Conservation (phyloP, 2,329 filamentous ascomycete genomes). For the Samsoniella hepiali region DNA sequence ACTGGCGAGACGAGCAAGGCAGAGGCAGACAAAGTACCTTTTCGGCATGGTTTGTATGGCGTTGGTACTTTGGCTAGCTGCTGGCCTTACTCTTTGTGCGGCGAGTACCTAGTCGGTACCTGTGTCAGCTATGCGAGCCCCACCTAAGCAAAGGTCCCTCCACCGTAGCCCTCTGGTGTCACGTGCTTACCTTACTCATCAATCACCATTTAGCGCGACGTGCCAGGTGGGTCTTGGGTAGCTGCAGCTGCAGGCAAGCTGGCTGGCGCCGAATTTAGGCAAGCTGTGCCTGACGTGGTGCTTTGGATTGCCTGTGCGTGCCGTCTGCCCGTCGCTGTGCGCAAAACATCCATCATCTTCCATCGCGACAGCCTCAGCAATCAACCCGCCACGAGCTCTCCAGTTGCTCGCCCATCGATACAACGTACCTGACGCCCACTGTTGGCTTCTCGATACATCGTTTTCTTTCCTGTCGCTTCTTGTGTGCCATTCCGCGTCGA, state of each 20-base stretch:
- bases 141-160: neutral
- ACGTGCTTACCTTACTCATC: constrained; percentile 10
- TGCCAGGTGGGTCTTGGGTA: constrained; percentile 6
- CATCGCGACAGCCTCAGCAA: constrained; percentile 20
- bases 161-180: neutral
- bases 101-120: constrained; percentile 8
- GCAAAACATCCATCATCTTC: constrained; percentile 28
- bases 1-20: neutral
- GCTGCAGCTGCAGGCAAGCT: constrained; percentile 4
- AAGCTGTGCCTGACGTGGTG: constrained; percentile 44
- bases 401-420: constrained; percentile 16
- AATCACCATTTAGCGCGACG: neutral
- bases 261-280: constrained; percentile 26
- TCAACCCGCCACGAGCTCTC: constrained; percentile 7
- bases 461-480: neutral
- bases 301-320: constrained; percentile 25
- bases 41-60: neutral
- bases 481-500: neutral
- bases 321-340: constrained; percentile 22
- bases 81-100: neutral
- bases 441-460: neutral
- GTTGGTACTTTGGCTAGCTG: neutral
- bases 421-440: neutral
- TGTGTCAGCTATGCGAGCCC: neutral
- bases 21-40: neutral